phyloP scores from a whole-genome alignment of 768 basidiomycete genomes.

The Termitomyces sp. region DNA sequence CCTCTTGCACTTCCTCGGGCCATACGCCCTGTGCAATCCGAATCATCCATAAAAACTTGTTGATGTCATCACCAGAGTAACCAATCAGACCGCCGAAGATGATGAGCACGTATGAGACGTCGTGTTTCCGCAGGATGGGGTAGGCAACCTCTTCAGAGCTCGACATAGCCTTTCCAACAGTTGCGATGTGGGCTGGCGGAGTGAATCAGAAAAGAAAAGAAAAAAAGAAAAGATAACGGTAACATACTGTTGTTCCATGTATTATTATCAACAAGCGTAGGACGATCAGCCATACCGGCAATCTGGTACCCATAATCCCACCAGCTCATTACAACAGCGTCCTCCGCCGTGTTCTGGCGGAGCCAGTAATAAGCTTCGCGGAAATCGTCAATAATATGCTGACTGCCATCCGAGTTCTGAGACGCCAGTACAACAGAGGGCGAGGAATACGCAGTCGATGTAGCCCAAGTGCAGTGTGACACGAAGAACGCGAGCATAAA shows the following conservation, averaged over 20 bases:
- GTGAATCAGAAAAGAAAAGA: conserved; percentile 4
- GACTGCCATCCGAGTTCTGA: conserved; percentile 71
- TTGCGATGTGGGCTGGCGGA: conserved; percentile 85
- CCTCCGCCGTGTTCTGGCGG: conserved; percentile 88
- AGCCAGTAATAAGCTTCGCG: conserved; percentile 99
- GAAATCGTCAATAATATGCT: conserved; percentile 98
- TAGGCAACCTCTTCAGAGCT: conserved; percentile 92
- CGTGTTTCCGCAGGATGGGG: conserved; percentile 94
- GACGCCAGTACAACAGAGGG: conserved; percentile 95
- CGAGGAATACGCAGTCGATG: conserved; percentile 91
- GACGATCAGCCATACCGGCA: conserved; percentile 96
- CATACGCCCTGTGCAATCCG: conserved; percentile 92
- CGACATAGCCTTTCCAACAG: conserved; percentile 98
- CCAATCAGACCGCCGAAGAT: conserved; percentile 97
- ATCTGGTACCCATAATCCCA: conserved; percentile 99
- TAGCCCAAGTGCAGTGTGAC: conserved; percentile 95
- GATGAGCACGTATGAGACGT: conserved; percentile 94
- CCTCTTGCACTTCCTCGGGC: conserved; percentile 97
- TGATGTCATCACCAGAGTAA: conserved; percentile 98
- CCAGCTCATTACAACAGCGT: conserved; percentile 97
- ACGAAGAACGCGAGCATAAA: conserved; percentile 88
- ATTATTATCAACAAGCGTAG: conserved; percentile 97
- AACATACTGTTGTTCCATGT: conserved; percentile 98
- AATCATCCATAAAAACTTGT: conserved; percentile 99
- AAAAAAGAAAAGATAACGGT: not conserved